A percentile compares a stretch with the other conserved stretches of the same genome.
Evolutionary conservation across 805 yeast species (phyloP).

Genomic region (Candida caryicola): DNA sequence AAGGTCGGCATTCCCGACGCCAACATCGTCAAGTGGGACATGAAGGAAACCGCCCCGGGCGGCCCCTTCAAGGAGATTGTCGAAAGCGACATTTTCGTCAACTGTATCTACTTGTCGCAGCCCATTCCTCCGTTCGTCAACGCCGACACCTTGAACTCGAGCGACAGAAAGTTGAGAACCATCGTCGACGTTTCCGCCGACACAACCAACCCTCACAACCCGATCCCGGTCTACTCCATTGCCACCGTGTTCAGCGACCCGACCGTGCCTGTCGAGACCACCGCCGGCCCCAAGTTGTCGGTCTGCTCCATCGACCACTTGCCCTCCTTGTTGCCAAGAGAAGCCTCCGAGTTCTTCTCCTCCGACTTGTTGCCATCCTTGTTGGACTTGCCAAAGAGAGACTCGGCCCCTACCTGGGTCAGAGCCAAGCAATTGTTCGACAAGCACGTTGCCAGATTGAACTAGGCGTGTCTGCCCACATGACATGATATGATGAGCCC

Average conservation of each 20-base stretch:
- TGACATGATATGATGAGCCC: too few species aligned
- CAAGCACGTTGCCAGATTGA: slow-evolving; percentile 75
- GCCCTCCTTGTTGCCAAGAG: slow-evolving; percentile 95
- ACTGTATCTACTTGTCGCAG: slow-evolving; percentile 90
- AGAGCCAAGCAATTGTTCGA: slow-evolving; percentile 82
- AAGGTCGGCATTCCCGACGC: slow-evolving; percentile 86
- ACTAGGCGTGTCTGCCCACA: too few species aligned
- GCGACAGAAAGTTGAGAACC: slow-evolving; percentile 76
- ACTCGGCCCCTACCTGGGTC: slow-evolving; percentile 85
- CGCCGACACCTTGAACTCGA: slow-evolving; percentile 59
- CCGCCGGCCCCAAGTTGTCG: slow-evolving; percentile 79
- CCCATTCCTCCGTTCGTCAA: slow-evolving; percentile 93
- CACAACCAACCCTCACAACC: slow-evolving; percentile 97
- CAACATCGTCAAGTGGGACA: slow-evolving; percentile 90
- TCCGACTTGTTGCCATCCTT: slow-evolving; percentile 86
- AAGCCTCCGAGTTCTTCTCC: slow-evolving; percentile 89
- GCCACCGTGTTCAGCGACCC: slow-evolving; percentile 92
- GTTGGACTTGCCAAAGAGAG: slow-evolving; percentile 77
- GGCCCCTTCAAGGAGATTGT: slow-evolving; percentile 96
- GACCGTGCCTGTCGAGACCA: slow-evolving; percentile 78
- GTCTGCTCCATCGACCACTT: slow-evolving; percentile 95
- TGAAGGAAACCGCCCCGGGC: slow-evolving; percentile 92
- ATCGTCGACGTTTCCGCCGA: slow-evolving; percentile 98
- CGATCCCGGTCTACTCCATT: slow-evolving; percentile 87
- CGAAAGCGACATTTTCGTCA: slow-evolving; percentile 82